These are phyloP conservation scores for Tremellales sp. DNA, from an alignment of 1,284 basidiomycete genomes.

Conservation along the genomic window DNA sequence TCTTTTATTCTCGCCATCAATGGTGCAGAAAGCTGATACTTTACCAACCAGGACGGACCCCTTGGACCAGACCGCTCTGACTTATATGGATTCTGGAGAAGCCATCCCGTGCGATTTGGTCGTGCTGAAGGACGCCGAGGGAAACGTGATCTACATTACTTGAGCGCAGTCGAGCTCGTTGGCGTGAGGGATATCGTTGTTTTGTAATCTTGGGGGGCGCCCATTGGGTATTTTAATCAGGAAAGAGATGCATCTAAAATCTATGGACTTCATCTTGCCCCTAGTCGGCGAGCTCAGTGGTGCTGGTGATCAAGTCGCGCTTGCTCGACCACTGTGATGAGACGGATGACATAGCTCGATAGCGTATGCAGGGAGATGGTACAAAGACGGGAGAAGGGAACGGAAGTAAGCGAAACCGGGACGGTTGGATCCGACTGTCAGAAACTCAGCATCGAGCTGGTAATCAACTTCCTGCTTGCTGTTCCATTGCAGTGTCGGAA, in stretches of 20 bases:
- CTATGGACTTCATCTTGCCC: too few relatives aligned
- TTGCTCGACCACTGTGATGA: neutral
- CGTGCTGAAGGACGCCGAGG: slow-evolving; percentile 67
- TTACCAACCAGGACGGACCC: slow-evolving; percentile 58
- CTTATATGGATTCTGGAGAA: slow-evolving; percentile 94
- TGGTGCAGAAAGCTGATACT: neutral
- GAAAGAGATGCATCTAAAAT: too few relatives aligned
- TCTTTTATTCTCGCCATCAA: slow-evolving; percentile 2
- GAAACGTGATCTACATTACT: slow-evolving; percentile 82
- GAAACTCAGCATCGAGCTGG: neutral
- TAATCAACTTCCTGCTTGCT: neutral
- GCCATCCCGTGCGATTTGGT: slow-evolving; percentile 86
- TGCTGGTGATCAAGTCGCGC: neutral
- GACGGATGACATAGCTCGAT: neutral
- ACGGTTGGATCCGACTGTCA: neutral
- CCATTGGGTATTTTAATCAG: too few relatives aligned
- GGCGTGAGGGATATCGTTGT: too few relatives aligned
- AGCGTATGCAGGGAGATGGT: neutral
- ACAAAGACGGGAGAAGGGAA: neutral
- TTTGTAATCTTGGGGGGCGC: too few relatives aligned
- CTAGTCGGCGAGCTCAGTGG: too few relatives aligned
- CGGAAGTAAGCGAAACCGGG: neutral
- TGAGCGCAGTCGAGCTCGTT: too few relatives aligned
- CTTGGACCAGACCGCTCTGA: slow-evolving; percentile 76
- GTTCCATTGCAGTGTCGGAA: neutral